phyloP scores from a whole-genome alignment of 73 alveolate genomes.

The Urostyla sp. region DNA sequence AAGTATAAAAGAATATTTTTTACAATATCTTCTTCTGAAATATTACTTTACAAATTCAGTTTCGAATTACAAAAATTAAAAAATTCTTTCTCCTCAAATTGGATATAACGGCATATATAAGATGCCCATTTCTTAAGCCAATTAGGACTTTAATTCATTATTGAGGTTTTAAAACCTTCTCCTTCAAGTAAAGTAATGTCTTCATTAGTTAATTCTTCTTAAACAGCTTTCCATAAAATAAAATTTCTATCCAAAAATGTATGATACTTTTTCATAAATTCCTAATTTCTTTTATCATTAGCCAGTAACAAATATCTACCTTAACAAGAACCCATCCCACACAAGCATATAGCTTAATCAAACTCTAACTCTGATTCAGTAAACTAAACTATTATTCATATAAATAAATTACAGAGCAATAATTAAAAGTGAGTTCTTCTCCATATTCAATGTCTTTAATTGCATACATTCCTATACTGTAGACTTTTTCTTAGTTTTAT shows the following conservation, averaged over 20 bases:
- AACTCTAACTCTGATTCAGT: constrained; percentile 97
- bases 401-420: too few relatives aligned
- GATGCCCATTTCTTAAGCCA: constrained; percentile 97
- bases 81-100: constrained; percentile 90
- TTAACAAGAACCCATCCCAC: constrained; percentile 89
- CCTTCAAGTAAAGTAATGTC: constrained; percentile 68
- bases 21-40: too few relatives aligned
- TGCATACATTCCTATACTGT: constrained; percentile 98
- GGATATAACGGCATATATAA: constrained; percentile 82
- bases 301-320: constrained; percentile 85
- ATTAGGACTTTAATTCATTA: constrained; percentile 85
- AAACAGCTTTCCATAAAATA: constrained; percentile 86
- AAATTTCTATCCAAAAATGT: constrained; percentile 93
- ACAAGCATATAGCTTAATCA: constrained; percentile 93
- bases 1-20: too few relatives aligned
- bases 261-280: constrained; percentile 86
- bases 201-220: constrained; percentile 74
- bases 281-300: constrained; percentile 80
- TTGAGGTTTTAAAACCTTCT: constrained; percentile 80
- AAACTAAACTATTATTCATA: too few relatives aligned
- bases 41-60: too few relatives aligned
- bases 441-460: constrained; percentile 92
- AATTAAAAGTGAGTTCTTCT: constrained; percentile 97
- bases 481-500: constrained; percentile 89
- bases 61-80: too few relatives aligned